These are phyloP conservation scores for Macrophomina pseudophaseolina DNA, from an alignment of 2,329 filamentous ascomycete species.

Conservation along the genomic window DNA sequence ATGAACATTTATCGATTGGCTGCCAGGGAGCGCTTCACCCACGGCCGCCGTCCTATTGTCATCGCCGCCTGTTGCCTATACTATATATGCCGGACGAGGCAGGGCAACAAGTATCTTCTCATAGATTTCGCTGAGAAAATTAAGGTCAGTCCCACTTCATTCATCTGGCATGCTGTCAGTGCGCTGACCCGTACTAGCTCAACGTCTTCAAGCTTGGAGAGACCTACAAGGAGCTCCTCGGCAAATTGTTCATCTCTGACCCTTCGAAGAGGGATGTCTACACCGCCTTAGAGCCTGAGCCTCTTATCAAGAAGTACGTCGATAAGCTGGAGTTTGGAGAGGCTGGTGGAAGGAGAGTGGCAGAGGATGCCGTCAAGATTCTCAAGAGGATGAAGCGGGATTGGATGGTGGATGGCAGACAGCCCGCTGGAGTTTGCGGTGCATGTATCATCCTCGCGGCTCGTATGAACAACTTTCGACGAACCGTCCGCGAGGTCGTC, in stretches of 20 bases:
- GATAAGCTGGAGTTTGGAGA: constrained; percentile 88
- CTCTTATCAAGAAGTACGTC: constrained; percentile 89
- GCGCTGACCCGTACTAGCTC: constrained; percentile 53
- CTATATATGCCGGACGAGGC: constrained; percentile 78
- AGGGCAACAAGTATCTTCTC: constrained; percentile 84
- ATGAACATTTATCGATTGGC: constrained; percentile 51
- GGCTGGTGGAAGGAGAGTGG: constrained; percentile 77
- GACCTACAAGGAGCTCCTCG: constrained; percentile 82
- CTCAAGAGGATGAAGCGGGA: constrained; percentile 93
- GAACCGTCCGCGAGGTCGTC: constrained; percentile 92
- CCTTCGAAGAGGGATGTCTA: constrained; percentile 35
- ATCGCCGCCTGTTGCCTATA: constrained; percentile 88
- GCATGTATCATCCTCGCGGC: constrained; percentile 94
- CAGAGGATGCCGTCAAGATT: constrained; percentile 84
- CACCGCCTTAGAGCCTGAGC: constrained; percentile 78
- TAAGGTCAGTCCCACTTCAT: constrained; percentile 46
- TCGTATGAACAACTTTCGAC: constrained; percentile 96
- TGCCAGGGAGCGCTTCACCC: constrained; percentile 64
- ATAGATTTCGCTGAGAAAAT: constrained; percentile 92
- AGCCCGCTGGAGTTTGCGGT: constrained; percentile 91
- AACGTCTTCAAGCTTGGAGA: constrained; percentile 93
- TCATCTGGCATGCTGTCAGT: neutral
- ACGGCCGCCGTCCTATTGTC: constrained; percentile 78
- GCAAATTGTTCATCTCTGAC: constrained; percentile 69
- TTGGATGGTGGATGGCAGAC: constrained; percentile 95